Conservation (phyloP, 441 rosid genomes). For the Gossypium gossypioides region DNA sequence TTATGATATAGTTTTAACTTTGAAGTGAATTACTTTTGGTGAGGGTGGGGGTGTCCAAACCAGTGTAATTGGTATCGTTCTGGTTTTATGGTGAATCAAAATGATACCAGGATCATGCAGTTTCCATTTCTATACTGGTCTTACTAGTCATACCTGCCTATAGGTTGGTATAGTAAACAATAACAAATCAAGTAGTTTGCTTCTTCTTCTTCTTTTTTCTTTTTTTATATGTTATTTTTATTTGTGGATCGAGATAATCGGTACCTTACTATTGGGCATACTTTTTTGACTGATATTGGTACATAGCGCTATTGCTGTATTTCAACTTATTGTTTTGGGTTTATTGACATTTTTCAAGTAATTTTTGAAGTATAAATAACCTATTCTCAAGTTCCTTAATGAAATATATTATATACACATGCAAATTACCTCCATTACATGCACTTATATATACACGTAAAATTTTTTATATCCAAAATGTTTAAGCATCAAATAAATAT, state of each 20-base stretch:
- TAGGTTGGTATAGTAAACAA: neutral
- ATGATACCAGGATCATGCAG: neutral
- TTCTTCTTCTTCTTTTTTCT: too few species aligned
- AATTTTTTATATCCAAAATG: neutral
- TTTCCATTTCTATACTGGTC: neutral
- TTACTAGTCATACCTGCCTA: neutral
- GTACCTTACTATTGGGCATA: neutral
- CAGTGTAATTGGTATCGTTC: neutral
- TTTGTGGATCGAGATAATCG: neutral
- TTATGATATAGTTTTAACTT: neutral
- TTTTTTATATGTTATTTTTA: neutral
- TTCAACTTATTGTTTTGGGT: neutral
- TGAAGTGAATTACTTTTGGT: neutral
- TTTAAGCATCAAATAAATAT: neutral
- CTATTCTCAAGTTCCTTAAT: neutral
- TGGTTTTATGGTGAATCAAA: neutral
- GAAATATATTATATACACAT: neutral
- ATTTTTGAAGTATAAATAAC: neutral
- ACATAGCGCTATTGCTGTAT: neutral
- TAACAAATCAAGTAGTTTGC: neutral
- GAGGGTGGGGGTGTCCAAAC: neutral
- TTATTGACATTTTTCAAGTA: neutral
- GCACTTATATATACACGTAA: neutral
- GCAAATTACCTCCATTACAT: neutral
- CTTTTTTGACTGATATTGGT: neutral